A percentile compares a stretch with the other conserved stretches of the same genome.
These are phyloP conservation scores for Pholiota adiposa DNA, from an alignment of 1,284 basidiomycete genomes.

Conservation along the genomic window DNA sequence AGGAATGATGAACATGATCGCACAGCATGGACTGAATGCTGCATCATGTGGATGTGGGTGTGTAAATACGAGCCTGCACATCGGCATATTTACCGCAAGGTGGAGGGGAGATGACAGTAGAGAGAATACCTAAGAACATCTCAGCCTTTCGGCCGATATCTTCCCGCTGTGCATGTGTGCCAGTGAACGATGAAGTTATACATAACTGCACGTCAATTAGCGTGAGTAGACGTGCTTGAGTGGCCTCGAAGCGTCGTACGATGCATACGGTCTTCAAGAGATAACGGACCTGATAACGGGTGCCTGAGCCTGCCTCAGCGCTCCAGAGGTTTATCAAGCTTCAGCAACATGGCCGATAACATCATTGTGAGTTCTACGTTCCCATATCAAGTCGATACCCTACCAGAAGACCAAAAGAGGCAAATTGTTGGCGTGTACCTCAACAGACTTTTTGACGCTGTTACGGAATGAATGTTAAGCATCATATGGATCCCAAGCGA, in stretches of 20 bases:
- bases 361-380: no score
- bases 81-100: not conserved
- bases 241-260: not conserved
- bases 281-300: not conserved
- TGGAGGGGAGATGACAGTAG: not conserved
- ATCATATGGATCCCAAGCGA: not conserved
- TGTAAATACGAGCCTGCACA: not conserved
- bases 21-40: constrained; percentile 4
- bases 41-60: constrained; percentile 9
- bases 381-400: not conserved
- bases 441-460: not conserved
- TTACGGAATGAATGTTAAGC: not conserved
- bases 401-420: not conserved
- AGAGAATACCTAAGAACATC: not conserved
- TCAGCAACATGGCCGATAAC: no score
- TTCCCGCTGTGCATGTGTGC: not conserved
- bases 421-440: not conserved
- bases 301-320: not conserved
- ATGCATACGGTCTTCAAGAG: not conserved
- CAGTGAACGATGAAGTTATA: not conserved
- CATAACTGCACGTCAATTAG: not conserved
- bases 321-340: not conserved
- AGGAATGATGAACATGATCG: constrained; percentile 8
- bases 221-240: not conserved
- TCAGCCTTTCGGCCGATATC: not conserved